Base-by-base conservation (phyloP, 2,329 filamentous ascomycete species). In the Fusarium fujikuroi region DNA sequence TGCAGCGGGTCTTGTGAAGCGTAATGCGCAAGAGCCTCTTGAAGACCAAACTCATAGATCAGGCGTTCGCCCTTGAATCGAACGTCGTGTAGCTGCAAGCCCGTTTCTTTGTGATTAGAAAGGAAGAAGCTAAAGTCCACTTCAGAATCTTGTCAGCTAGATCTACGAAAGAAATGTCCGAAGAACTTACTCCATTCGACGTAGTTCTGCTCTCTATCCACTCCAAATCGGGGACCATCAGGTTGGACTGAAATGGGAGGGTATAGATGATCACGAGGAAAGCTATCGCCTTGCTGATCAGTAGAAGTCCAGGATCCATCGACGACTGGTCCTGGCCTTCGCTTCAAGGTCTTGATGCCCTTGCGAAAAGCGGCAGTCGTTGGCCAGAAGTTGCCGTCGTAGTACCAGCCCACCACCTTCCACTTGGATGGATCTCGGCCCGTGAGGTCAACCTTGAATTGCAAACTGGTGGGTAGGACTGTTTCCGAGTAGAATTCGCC, bases 11-110 rank as follows among this genome's bases (percentile, higher is more conserved):
- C 85, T 46, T 82, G 83, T 9, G 85, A 79, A 3, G 86, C 85
- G 61, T 88, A 89, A 60, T 88, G 85, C 3, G 87, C 84, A 12
- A 89, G 78, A 0, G 87, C 87, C 77, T 90, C 87, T 75, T 90
- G 86, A 0, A 90, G 79, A 6, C 85, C 84, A 3, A 90, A 80
- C 73, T 90, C 88, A 63, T 89, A 90, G 16, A 90, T 79, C 11
- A 90, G 77, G 11, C 87, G 81, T 66, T 88, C 82, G n/a, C 86
- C 87, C 73, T 88, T 87, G 81, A 85, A 89, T 23, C 81, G 79
- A 49, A 90, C 84, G 66, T 90, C 84, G 73, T 85, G 85, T 1
- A 90, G 79, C 1, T 82, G 73, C 47, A 90, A 80, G 1, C 87
- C 88, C 0, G 82, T 82, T 63, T 88, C 86, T 14, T 83, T 80